Evolutionary conservation across 2,329 filamentous ascomycete species (phyloP), one percentile per base, ranked within the genome.

Genomic region (Cladobotryum protrusum): DNA sequence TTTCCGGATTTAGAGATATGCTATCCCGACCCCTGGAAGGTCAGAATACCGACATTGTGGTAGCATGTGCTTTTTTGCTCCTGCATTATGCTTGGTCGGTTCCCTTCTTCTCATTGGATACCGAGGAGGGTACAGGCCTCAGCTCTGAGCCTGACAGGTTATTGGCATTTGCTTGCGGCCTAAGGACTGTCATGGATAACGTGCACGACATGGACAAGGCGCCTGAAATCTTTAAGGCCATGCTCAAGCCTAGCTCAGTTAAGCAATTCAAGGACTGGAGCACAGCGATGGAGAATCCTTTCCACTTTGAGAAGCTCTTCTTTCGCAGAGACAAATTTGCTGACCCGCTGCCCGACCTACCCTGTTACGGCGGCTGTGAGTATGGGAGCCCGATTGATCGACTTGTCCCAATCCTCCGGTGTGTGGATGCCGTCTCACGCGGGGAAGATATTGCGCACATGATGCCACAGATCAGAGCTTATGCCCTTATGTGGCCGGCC

Each of bases 31-130:
- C 43, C 19, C 37, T 40, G 17, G 49, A 47, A 13, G 32, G 37
- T 9, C 47, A 41, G 17, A 29, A 51, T 24, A 40, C 41, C 3
- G 49, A 51, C 14, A 40, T 51, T 3, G 20, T 51, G 13, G 42
- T 51, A 9, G 45, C 49, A 14, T 50, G 48, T 20, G 37, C 44
- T 14, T 24, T 51, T 3, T n/a, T 51, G 9, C 40, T 51, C 11
- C 39, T 51, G 4, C 49, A 51, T 19, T 51, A 48, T 19, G 49
- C 49, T 32, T 51, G 49, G 49, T 51, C 49, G 4, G 47, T 47
- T 36, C 49, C 49, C 5, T 51, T 47, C 12, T 48, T 51, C 20
- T 20, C 45, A 33, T 48, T 18, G 18, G 42, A 51, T 13, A 45
- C 18, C 37, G 40, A 43, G 18, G 39, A 48, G 13, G 18, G 37